phyloP scores from a whole-genome alignment of 2,329 filamentous ascomycete genomes.

The Neofusicoccum parvum region DNA sequence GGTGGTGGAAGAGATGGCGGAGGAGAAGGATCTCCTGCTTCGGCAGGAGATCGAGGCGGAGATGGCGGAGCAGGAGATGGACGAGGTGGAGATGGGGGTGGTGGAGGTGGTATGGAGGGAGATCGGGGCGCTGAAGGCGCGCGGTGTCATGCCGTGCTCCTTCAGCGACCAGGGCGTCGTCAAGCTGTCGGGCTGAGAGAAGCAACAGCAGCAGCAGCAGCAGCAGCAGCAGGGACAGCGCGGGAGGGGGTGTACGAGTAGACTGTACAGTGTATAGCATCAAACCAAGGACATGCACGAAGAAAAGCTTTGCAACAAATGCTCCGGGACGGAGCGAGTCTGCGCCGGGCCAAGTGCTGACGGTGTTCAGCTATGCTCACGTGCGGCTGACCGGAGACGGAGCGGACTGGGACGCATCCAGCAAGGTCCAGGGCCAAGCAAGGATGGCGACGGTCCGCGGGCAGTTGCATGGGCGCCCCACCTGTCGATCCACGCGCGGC shows the following conservation, averaged over 20 bases:
- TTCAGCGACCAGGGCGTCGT: neutral
- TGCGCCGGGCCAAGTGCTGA: neutral
- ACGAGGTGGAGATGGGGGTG: neutral
- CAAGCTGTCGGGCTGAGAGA: neutral
- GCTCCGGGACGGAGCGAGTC: neutral
- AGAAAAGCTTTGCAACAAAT: neutral
- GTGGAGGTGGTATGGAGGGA: slow-evolving; percentile 2
- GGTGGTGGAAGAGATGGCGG: neutral
- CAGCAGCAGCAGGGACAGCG: neutral
- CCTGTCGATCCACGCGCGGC: slow-evolving; percentile 4
- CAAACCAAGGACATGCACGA: neutral
- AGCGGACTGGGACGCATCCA: neutral
- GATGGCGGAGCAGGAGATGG: slow-evolving; percentile 17
- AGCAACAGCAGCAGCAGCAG: neutral
- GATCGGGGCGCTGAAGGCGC: slow-evolving; percentile 8
- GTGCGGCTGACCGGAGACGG: neutral
- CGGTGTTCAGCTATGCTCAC: neutral
- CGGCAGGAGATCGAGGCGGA: slow-evolving; percentile 13
- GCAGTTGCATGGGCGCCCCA: neutral
- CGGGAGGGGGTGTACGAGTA: neutral
- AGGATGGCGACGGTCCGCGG: neutral
- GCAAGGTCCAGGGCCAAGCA: slow-evolving; percentile 1
- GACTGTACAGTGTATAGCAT: slow-evolving; percentile 5
- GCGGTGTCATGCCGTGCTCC: neutral
- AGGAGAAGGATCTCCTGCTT: neutral